Percentiles rank a stretch among this genome's conserved stretches.
phyloP scores from a whole-genome alignment of 192 early-diverging fungal species.

The Umbelopsis sp. region DNA sequence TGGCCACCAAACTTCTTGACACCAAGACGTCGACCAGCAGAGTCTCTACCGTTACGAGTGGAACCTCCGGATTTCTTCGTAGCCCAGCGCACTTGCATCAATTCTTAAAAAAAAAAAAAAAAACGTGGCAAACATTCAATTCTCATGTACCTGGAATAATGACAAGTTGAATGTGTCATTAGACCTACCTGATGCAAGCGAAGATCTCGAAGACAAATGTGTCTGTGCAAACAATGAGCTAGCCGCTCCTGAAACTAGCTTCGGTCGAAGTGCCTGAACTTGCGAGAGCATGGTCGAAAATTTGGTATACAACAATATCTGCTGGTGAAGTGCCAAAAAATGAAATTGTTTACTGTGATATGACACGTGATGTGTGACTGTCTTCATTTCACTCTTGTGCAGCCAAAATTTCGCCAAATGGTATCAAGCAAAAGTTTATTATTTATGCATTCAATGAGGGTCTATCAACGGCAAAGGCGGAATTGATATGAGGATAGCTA shows the following conservation, averaged over 20 bases:
- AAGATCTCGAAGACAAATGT: background rate
- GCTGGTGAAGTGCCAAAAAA: background rate
- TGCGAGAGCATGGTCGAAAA: slow-evolving; percentile 9
- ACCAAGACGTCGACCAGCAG: slow-evolving; percentile 75
- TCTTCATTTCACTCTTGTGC: no score
- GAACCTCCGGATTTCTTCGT: slow-evolving; percentile 79
- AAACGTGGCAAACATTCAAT: background rate
- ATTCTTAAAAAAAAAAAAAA: background rate
- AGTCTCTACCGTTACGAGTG: slow-evolving; percentile 78
- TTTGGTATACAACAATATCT: background rate
- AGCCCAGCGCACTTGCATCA: slow-evolving; percentile 68
- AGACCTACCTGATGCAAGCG: background rate
- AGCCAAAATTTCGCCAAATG: background rate
- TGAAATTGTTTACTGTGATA: background rate
- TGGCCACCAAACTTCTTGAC: slow-evolving; percentile 77
- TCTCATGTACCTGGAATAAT: background rate
- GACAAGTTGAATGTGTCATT: no score
- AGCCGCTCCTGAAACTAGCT: background rate
- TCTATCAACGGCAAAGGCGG: background rate
- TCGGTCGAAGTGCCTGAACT: slow-evolving; percentile 12
- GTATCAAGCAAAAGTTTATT: background rate
- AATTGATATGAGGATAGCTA: background rate
- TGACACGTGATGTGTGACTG: background rate
- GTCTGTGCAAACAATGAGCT: slow-evolving; percentile 3
- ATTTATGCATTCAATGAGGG: background rate